Evolutionary conservation across 192 early-diverging fungal genomes (phyloP), one percentile per base, ranked within the genome.

Genomic region (Diversispora epigaea): DNA sequence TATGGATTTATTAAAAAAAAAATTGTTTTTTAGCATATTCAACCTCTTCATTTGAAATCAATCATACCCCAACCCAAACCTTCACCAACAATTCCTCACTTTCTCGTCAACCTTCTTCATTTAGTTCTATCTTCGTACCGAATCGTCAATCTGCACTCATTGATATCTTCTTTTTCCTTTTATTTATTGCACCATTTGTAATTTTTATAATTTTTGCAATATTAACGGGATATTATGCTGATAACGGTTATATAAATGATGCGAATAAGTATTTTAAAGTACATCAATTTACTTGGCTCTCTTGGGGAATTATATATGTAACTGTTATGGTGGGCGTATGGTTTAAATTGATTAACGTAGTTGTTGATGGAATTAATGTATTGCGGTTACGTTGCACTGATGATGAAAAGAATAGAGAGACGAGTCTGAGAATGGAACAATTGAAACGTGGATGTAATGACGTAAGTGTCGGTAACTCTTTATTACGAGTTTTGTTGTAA

Each of bases 191-290:
- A 44, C n/a, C 62, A 8, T n/a, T 64, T 17, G 3, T 15, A 8
- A 8, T 64, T 32, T 64, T 64, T n/a, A 5, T 64, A 40, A 44
- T 14, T 0, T 32, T 44, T 3, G 14, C 62, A 2, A 40, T 14
- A 19, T 64, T 64, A 43, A 64, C 62, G 9, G 62, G 62, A n/a
- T 64, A 64, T 19, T 64, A 64, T 17, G 62, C 62, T 41, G 62
- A 64, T 64, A 44, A 41, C 4, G 40, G 7, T 17, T 25, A 64
- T 64, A 6, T 17, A 41, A n/a, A 15, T n/a, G 41, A 32, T 64
- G 62, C 62, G n/a, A 44, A 64, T 43, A 41, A 64, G 6, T 64
- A 41, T n/a, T 43, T 64, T 64, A 32, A 4, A 7, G n/a, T 40
- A n/a, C 62, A 64, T 8, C 14, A 64, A 41, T 17, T 64, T 7